Evolutionary conservation across 1,284 basidiomycete genomes (phyloP).

Genomic region (Ceratobasidium sp.): DNA sequence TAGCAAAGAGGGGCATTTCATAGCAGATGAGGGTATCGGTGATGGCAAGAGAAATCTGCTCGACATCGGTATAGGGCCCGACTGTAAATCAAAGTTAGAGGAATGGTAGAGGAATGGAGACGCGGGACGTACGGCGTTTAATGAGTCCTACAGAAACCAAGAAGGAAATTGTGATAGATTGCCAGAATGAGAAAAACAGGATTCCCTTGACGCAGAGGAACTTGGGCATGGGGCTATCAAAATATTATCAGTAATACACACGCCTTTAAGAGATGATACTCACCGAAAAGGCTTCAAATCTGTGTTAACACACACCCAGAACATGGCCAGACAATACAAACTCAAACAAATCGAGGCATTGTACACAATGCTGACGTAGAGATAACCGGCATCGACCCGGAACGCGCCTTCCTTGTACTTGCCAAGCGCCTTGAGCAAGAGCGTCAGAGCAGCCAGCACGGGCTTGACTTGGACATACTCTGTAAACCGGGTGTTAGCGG

Average conservation of each 20-base stretch:
- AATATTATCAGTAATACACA: background rate
- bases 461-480: constrained; percentile 99
- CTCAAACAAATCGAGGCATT: constrained; percentile 67
- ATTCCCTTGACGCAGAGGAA: constrained; percentile 99
- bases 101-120: background rate
- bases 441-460: constrained; percentile 82
- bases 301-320: constrained; percentile 89
- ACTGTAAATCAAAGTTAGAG: constrained; percentile 55
- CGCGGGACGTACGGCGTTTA: constrained; percentile 60
- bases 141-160: constrained; percentile 86
- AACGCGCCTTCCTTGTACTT: constrained; percentile 94
- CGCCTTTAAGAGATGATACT: constrained; percentile 51
- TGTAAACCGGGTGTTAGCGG: constrained; percentile 53
- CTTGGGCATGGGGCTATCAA: constrained; percentile 79
- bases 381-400: constrained; percentile 85
- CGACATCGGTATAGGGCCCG: constrained; percentile 89
- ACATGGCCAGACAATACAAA: constrained; percentile 90
- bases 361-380: constrained; percentile 87
- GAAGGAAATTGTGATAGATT: constrained; percentile 86
- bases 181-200: constrained; percentile 99
- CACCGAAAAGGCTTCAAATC: constrained; percentile 89
- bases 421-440: constrained; percentile 86
- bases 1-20: constrained; percentile 98
- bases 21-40: constrained; percentile 92
- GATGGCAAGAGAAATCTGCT: constrained; percentile 89